Conservation (phyloP, 1,139 yeast genomes). For the Geotrichum europaeum region DNA sequence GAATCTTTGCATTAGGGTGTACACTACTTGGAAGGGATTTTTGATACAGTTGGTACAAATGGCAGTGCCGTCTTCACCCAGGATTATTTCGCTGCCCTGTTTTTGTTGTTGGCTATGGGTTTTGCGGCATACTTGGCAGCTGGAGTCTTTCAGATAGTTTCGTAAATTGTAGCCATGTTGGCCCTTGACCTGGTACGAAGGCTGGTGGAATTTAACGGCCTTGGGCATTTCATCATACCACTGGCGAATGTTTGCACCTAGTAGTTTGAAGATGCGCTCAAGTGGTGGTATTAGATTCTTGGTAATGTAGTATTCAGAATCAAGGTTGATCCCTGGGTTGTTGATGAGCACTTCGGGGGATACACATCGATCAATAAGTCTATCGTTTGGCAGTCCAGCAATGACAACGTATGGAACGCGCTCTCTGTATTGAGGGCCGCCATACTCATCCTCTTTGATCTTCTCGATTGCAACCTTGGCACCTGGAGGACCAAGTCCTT, state of each 20-base stretch:
- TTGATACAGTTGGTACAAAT: conserved; percentile 23
- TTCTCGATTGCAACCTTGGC: conserved; percentile 68
- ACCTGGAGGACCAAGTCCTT: conserved; percentile 80
- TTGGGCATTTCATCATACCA: conserved; percentile 80
- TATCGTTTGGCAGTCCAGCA: conserved; percentile 55
- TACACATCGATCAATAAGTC: conserved; percentile 73
- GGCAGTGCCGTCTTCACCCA: background rate
- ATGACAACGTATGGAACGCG: conserved; percentile 82
- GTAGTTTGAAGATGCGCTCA: conserved; percentile 70
- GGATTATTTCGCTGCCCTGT: background rate
- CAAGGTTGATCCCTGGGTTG: conserved; percentile 43
- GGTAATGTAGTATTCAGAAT: conserved; percentile 76
- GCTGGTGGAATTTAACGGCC: conserved; percentile 20
- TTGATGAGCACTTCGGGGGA: conserved; percentile 66
- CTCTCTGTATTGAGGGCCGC: conserved; percentile 83
- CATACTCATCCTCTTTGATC: conserved; percentile 58
- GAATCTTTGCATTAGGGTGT: conserved; percentile 21
- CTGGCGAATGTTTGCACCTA: conserved; percentile 70
- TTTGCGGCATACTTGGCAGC: conserved; percentile 15
- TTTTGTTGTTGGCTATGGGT: background rate
- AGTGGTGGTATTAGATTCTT: conserved; percentile 84
- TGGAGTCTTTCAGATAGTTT: conserved; percentile 26
- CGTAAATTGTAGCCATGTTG: conserved; percentile 14
- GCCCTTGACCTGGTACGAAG: conserved; percentile 9
- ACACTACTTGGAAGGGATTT: conserved; percentile 18